Conservation (phyloP, 2,329 filamentous ascomycete species). For the Venturia effusa region DNA sequence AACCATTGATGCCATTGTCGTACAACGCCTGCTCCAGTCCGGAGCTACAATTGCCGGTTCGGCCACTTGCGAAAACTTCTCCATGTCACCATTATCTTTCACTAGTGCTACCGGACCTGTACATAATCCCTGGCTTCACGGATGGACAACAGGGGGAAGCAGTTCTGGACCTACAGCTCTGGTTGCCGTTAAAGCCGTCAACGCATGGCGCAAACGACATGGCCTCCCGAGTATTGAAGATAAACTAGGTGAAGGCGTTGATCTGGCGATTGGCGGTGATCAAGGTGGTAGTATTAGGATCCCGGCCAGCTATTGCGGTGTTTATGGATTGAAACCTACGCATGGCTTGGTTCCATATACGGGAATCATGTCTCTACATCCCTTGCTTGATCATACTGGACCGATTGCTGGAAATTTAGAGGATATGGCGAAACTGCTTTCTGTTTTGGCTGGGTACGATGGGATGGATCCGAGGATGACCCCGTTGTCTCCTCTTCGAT, state of each 20-base stretch:
- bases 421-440: conserved; percentile 29
- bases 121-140: conserved; percentile 27
- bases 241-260: conserved; percentile 22
- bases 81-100: conserved; percentile 30
- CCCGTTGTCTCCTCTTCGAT: conserved; percentile 27
- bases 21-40: conserved; percentile 30
- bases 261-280: conserved; percentile 27
- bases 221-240: conserved; percentile 14
- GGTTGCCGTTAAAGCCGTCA: conserved; percentile 22
- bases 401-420: conserved; percentile 32
- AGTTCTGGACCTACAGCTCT: conserved; percentile 23
- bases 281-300: conserved; percentile 19
- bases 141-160: conserved; percentile 26
- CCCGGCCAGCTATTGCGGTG: conserved; percentile 13
- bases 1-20: conserved; percentile 35
- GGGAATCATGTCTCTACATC: conserved; percentile 28
- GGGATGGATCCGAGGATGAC: conserved; percentile 33
- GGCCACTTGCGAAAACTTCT: conserved; percentile 39
- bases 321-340: conserved; percentile 25
- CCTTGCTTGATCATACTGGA: conserved; percentile 36
- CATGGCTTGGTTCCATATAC: conserved; percentile 36
- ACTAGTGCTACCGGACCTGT: conserved; percentile 37
- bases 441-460: conserved; percentile 34
- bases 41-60: conserved; percentile 34
- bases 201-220: conserved; percentile 16